These are phyloP conservation scores for Wickerhamiella pararugosa DNA, from an alignment of 1,139 yeast genomes.

Conservation along the genomic window DNA sequence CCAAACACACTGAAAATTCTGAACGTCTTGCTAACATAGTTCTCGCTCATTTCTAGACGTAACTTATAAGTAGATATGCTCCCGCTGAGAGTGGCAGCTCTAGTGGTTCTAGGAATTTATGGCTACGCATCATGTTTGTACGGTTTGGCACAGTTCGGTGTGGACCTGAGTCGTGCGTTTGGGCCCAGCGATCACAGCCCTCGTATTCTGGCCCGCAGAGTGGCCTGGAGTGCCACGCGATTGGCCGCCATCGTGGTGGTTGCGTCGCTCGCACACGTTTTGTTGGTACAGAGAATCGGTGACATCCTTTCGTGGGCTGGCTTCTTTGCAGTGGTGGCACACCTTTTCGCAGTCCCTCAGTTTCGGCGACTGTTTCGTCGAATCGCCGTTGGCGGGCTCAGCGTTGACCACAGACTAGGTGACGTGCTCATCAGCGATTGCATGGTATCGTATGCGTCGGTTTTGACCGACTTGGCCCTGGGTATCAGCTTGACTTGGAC, in stretches of 20 bases:
- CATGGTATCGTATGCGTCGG: constrained; percentile 14
- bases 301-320: neutral
- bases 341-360: neutral
- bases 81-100: constrained; percentile 2
- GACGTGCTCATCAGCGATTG: constrained; percentile 16
- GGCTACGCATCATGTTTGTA: constrained; percentile 7
- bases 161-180: constrained; percentile 8
- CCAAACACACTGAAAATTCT: constrained; percentile 42
- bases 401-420: constrained; percentile 15
- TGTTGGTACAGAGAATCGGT: neutral
- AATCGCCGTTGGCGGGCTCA: constrained; percentile 12
- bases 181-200: constrained; percentile 8
- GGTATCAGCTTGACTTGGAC: constrained; percentile 4
- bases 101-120: neutral
- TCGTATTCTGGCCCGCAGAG: constrained; percentile 4
- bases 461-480: constrained; percentile 14
- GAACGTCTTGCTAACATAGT: constrained; percentile 18
- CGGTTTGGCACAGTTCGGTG: constrained; percentile 8
- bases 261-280: constrained; percentile 8
- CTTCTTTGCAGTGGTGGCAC: constrained; percentile 3
- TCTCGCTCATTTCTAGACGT: neutral
- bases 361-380: constrained; percentile 8
- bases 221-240: neutral
- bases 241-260: constrained; percentile 2
- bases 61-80: constrained; percentile 1